Evolutionary conservation across 306 rosid genomes (phyloP), one percentile per base, ranked within the genome.

Genomic region (Vigna angularis): DNA sequence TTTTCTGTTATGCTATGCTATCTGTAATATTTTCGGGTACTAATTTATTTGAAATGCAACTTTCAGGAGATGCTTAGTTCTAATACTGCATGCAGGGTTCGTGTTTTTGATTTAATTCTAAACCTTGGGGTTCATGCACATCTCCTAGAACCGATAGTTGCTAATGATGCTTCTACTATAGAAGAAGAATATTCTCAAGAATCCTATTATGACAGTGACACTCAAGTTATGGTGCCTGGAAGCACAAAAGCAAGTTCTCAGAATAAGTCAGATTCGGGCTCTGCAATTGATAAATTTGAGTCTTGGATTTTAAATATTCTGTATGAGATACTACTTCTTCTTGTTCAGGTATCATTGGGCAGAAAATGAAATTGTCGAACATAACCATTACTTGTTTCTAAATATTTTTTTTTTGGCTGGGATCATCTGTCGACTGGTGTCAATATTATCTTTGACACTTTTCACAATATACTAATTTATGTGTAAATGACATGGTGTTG

Each of bases 41-140:
- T 81, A 72, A 79, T 81, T 78, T 66, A 63, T 74, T 83, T 68
- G 61, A 45, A 63, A 42, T 71, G 56, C 36, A 66, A 49, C 48
- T 85, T 82, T 84, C 93, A 96, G 98, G 99, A 93, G 83, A 91
- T 96, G 93, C 90, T 91, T 81, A 84, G 91, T 90, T 93, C 98
- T 65, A 90, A 79, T 83, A 14, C 93, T 68, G 84, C 90, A 55
- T 88, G 97, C 87, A 87, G 96, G 89, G 84, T 87, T 87, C 96
- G 98, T 77, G 98, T 97, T 83, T 96, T 96, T 86, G 98, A 96
- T 89, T 86, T 96, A 85, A 91, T 96, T 85, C 87, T 96, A 82
- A 96, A 96, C 88, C 97, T 96, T 77, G 99, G 97, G 45, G 98
- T 96, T 87, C 99, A 96, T 91, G 98, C 93, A 83, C 98, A 93